Conservation (phyloP, 2,329 filamentous ascomycete species). For the Nemania bipapillata region DNA sequence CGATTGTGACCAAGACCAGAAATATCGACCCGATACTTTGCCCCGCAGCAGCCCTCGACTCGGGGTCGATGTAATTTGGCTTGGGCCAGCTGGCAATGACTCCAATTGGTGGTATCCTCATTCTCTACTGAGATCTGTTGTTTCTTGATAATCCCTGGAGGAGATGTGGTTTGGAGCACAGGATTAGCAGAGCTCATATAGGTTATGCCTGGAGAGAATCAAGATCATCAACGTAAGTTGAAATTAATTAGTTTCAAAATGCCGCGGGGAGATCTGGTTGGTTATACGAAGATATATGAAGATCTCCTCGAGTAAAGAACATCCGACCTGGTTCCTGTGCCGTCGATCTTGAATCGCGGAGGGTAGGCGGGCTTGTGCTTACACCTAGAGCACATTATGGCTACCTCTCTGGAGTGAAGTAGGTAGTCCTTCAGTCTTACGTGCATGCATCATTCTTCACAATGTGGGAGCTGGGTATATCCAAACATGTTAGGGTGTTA, state of each 20-base stretch:
- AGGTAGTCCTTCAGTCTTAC: not conserved
- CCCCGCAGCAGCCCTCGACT: constrained; percentile 48
- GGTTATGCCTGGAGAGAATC: constrained; percentile 13
- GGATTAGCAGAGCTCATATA: not conserved
- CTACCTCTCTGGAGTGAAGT: not conserved
- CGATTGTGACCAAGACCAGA: constrained; percentile 46
- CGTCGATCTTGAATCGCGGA: not conserved
- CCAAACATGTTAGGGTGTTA: not conserved
- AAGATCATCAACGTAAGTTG: not conserved
- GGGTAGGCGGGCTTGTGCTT: not conserved
- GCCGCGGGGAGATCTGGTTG: not conserved
- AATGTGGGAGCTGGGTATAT: not conserved
- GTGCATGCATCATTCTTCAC: not conserved
- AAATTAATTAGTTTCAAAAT: not conserved
- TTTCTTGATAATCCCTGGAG: not conserved
- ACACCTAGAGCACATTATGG: not conserved
- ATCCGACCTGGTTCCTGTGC: not conserved
- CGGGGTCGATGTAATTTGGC: constrained; percentile 51
- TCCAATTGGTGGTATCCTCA: constrained; percentile 45
- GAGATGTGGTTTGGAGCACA: not conserved
- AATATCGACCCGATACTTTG: constrained; percentile 47
- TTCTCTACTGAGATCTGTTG: constrained; percentile 27
- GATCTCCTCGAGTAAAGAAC: not conserved
- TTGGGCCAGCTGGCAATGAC: constrained; percentile 49
- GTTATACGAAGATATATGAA: constrained; percentile 11